Conservation (phyloP, 1,284 basidiomycete species). For the Cryptococcus hybrid region DNA sequence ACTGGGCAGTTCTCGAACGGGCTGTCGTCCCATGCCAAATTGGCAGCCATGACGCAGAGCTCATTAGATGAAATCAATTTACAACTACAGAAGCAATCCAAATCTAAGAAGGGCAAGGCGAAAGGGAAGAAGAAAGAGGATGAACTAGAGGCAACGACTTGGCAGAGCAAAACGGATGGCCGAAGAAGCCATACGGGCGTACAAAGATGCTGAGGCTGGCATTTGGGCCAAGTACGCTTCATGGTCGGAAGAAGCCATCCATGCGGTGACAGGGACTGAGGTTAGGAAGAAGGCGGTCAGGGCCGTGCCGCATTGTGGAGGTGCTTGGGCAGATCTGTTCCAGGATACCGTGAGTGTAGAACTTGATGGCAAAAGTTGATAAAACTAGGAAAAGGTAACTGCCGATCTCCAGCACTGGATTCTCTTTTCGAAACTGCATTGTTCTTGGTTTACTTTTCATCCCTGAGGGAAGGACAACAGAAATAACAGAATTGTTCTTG, state of each 20-base stretch:
- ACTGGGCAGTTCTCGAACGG: conserved; percentile 70
- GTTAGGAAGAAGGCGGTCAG: conserved; percentile 20
- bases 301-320: conserved; percentile 39
- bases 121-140: conserved; percentile 11
- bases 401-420: conserved; percentile 2
- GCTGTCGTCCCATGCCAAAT: conserved; percentile 55
- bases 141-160: conserved; percentile 55
- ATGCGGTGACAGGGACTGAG: not conserved
- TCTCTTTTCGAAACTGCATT: conserved; percentile 16
- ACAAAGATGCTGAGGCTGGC: conserved; percentile 39
- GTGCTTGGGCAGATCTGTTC: conserved; percentile 25
- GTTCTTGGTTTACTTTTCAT: conserved; percentile 17
- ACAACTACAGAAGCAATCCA: not conserved
- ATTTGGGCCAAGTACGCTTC: conserved; percentile 40
- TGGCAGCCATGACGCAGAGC: conserved; percentile 55
- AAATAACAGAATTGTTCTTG: conserved; percentile 48
- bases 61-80: not conserved
- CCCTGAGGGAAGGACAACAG: conserved; percentile 6
- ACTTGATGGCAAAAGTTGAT: not conserved
- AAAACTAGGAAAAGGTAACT: conserved; percentile 17
- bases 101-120: conserved; percentile 55
- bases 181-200: conserved; percentile 23
- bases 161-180: conserved; percentile 7
- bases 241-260: conserved; percentile 20
- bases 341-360: conserved; percentile 16